A percentile compares a stretch with the other conserved stretches of the same genome.
These are phyloP conservation scores for Jatropha multifida DNA, from an alignment of 441 rosid genomes.

Conservation along the genomic window DNA sequence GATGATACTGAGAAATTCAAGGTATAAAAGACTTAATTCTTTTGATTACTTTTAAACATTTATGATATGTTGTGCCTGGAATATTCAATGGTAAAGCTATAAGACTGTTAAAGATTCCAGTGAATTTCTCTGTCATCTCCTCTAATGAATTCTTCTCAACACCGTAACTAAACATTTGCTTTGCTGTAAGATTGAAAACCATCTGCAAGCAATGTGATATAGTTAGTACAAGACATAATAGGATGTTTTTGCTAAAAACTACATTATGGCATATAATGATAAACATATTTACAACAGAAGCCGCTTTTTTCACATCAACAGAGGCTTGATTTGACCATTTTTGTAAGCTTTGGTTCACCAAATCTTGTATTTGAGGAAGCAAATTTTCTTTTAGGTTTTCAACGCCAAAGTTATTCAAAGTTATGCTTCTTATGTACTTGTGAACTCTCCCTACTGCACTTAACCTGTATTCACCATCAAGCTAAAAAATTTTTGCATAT, in stretches of 20 bases:
- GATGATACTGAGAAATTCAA: background rate
- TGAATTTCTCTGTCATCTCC: background rate
- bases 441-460: conserved; percentile 20
- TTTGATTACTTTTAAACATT: conserved; percentile 32
- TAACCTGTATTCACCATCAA: conserved; percentile 18
- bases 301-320: conserved; percentile 23
- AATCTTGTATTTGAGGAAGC: conserved; percentile 26
- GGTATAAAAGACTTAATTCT: background rate
- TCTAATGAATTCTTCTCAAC: conserved; percentile 3
- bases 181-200: conserved; percentile 17
- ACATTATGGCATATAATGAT: too few relatives aligned
- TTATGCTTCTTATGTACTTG: conserved; percentile 23
- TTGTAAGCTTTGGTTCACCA: conserved; percentile 7
- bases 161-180: conserved; percentile 19
- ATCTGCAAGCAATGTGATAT: conserved; percentile 15
- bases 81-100: conserved; percentile 36
- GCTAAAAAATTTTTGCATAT: conserved; percentile 28
- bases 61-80: conserved; percentile 37
- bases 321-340: conserved; percentile 28
- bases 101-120: conserved; percentile 11
- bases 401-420: conserved; percentile 23
- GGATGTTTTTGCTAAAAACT: too few relatives aligned
- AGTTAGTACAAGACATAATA: too few relatives aligned
- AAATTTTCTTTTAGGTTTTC: conserved; percentile 28
- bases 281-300: conserved; percentile 15